Conservation (phyloP, 176 grass and related monocot species). For the Triticum urartu region DNA sequence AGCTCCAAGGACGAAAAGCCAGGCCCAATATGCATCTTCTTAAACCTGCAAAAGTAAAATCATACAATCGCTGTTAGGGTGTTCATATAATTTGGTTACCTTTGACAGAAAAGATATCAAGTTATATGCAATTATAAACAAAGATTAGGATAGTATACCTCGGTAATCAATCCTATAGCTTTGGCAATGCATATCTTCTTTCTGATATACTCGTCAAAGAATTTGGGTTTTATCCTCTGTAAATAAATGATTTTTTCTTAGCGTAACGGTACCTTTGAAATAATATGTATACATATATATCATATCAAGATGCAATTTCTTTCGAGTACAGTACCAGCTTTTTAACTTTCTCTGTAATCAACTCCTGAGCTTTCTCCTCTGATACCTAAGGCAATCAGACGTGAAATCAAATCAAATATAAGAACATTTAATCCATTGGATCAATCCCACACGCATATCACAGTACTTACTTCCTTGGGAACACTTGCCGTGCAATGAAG, state of each 20-base stretch:
- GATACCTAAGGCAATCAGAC: not conserved
- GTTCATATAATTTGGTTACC: not conserved
- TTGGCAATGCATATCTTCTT: slow-evolving; percentile 14
- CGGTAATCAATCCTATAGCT: not conserved
- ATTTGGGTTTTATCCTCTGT: not conserved
- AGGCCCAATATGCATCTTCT: not conserved
- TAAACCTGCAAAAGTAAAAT: not conserved
- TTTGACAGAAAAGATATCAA: not conserved
- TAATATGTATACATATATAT: slow-evolving; percentile 1
- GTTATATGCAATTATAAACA: not conserved
- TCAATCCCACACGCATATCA: not conserved
- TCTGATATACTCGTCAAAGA: slow-evolving; percentile 19
- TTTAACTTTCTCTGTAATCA: slow-evolving; percentile 1
- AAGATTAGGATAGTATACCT: slow-evolving; percentile 11
- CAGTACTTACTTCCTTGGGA: slow-evolving; percentile 18
- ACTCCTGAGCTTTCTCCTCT: slow-evolving; percentile 17
- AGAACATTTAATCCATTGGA: not conserved
- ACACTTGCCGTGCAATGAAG: slow-evolving; percentile 7
- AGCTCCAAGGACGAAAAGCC: not conserved
- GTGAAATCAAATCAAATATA: not conserved
- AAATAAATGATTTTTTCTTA: slow-evolving; percentile 4
- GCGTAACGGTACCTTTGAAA: not conserved
- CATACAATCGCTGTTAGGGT: not conserved
- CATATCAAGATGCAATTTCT: not conserved
- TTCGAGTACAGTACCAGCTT: not conserved